phyloP scores from a whole-genome alignment of 192 early-diverging fungal genomes.

The Dimargaris cristalligena region DNA sequence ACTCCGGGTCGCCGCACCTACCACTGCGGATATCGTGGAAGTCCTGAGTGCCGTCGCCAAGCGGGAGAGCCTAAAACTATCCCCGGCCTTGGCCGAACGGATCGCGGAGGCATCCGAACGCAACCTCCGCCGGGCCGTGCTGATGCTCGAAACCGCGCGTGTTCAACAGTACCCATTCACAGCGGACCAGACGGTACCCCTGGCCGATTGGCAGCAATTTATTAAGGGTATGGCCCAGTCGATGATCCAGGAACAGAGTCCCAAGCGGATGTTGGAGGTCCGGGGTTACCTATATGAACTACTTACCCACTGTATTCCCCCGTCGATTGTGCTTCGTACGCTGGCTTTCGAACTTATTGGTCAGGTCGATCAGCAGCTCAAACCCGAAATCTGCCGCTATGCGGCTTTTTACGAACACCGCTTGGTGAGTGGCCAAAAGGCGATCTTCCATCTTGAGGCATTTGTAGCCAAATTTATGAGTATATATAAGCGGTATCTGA shows the following conservation, averaged over 20 bases:
- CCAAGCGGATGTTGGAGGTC: slow-evolving; percentile 49
- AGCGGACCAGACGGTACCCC: slow-evolving; percentile 34
- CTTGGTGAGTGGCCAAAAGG: slow-evolving; percentile 69
- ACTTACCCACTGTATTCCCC: slow-evolving; percentile 75
- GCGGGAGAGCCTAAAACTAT: slow-evolving; percentile 57
- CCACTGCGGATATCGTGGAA: slow-evolving; percentile 46
- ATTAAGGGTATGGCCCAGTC: slow-evolving; percentile 44
- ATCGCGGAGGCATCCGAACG: slow-evolving; percentile 57
- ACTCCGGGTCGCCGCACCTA: slow-evolving; percentile 71
- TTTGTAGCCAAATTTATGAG: slow-evolving; percentile 87
- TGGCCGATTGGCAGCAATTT: slow-evolving; percentile 78
- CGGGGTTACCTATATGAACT: slow-evolving; percentile 73
- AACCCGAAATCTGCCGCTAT: slow-evolving; percentile 42
- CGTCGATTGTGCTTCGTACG: slow-evolving; percentile 62
- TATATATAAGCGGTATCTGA: slow-evolving; percentile 62
- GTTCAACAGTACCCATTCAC: slow-evolving; percentile 42
- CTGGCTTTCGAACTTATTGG: slow-evolving; percentile 55
- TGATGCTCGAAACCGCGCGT: slow-evolving; percentile 75
- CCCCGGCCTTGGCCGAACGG: slow-evolving; percentile 35
- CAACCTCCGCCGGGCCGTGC: slow-evolving; percentile 74
- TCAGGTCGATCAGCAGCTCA: slow-evolving; percentile 48
- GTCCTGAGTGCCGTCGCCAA: slow-evolving; percentile 61
- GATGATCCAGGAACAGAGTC: slow-evolving; percentile 62
- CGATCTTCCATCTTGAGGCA: slow-evolving; percentile 88
- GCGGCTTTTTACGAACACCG: slow-evolving; percentile 87